Base-by-base conservation (phyloP, 352 stramenopile species). In the Phytophthora capsici region DNA sequence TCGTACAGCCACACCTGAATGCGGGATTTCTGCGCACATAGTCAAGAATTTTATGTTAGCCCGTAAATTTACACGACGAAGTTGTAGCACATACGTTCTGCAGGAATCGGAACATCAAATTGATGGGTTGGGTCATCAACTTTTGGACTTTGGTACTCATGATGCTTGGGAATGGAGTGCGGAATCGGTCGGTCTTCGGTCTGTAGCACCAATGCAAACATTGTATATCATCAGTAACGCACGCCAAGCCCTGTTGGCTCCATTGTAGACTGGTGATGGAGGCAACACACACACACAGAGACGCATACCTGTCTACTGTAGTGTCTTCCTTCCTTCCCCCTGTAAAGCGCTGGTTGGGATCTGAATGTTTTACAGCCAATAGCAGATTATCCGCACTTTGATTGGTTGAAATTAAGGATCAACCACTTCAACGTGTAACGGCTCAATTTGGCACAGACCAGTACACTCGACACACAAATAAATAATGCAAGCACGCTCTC, bases 1-100 rank as follows among this genome's bases (percentile, higher is more conserved):
- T 99, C 98, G 75, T 99, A 99, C n/a, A 99, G 78, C 98, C 98
- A 99, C 69, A 99, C 97, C 77, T 99, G 95, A 41, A 99, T 96
- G 48, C 96, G 82, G 23, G 90, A 96, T 95, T 99, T 99, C 87
- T 96, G 59, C 13, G 38, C 12, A 58, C 5, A 55, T 9, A 69
- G 32, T 44, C 7, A 71, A 55, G 44, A 60, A 7, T 32, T 28
- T 44, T 8, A 41, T 12, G 23, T 72, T 36, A 69, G 37, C 45
- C 14, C 0, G 19, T 20, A 43, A 22, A 10, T 43, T 0, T 13
- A 38, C 20, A 52, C 13, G 45, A 6, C 14, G 3, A 46, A 57
- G 6, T 23, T 13, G 32, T n/a, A 6, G 10, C 28, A 14, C 28
- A 34, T 85, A 98, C 92, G 66, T 97, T 97, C 76, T 99, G 96